These are phyloP conservation scores for Penicillium turbatum DNA, from an alignment of 495 filamentous ascomycete genomes.

Conservation along the genomic window DNA sequence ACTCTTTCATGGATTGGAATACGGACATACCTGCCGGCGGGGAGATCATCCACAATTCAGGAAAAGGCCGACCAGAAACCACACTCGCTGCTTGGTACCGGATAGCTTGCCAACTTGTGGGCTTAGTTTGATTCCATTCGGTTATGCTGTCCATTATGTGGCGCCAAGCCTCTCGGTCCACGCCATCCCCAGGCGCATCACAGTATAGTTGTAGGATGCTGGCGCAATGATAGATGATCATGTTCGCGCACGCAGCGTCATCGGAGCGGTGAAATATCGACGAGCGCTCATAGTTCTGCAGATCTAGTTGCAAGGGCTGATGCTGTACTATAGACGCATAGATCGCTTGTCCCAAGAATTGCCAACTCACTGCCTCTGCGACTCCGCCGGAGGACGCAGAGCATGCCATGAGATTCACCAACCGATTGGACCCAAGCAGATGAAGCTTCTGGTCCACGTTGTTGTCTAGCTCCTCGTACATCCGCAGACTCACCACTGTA, in stretches of 20 bases:
- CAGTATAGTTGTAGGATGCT: conserved; percentile 33
- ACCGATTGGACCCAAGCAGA: conserved; percentile 34
- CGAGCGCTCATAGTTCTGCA: conserved; percentile 35
- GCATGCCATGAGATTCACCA: conserved; percentile 35
- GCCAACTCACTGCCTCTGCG: conserved; percentile 42
- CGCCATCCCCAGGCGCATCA: conserved; percentile 12
- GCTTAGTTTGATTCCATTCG: conserved; percentile 27
- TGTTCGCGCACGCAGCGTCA: conserved; percentile 34
- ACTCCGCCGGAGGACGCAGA: conserved; percentile 37
- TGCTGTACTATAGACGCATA: conserved; percentile 37
- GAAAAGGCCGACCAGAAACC: conserved; percentile 29
- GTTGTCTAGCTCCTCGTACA: conserved; percentile 38
- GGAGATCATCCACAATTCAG: conserved; percentile 41
- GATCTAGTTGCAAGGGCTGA: conserved; percentile 32
- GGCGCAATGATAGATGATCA: conserved; percentile 36
- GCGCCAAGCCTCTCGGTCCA: conserved; percentile 24
- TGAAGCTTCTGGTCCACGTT: conserved; percentile 34
- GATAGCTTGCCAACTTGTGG: conserved; percentile 36
- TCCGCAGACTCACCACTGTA: conserved; percentile 35
- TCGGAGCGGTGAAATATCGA: conserved; percentile 33
- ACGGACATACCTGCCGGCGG: conserved; percentile 29
- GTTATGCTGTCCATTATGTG: conserved; percentile 25
- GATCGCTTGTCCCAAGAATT: conserved; percentile 40
- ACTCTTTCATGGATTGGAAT: not conserved
- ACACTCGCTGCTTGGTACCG: conserved; percentile 30